Conservation (phyloP, 2,329 filamentous ascomycete genomes). For the Calonectria henricotiae region DNA sequence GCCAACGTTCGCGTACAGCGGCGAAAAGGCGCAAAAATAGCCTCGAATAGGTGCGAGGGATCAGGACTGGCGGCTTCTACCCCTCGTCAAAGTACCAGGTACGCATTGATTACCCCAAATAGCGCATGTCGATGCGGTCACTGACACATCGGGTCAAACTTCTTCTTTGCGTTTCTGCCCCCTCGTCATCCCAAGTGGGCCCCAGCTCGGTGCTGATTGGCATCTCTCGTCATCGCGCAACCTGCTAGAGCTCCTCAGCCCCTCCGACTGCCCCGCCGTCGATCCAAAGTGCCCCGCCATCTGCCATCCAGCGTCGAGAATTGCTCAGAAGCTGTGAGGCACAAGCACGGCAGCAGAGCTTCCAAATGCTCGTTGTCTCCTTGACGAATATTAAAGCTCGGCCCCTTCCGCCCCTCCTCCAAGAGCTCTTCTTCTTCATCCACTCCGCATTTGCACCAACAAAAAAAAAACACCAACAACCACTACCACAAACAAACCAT, state of each 20-base stretch:
- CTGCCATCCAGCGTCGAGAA: conserved; percentile 45
- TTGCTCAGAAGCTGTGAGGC: conserved; percentile 43
- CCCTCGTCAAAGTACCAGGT: conserved; percentile 15
- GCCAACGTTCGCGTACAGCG: conserved; percentile 31
- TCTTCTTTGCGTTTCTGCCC: conserved; percentile 51
- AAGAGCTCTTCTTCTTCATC: conserved; percentile 26
- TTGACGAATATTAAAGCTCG: conserved; percentile 35
- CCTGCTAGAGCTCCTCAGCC: conserved; percentile 32
- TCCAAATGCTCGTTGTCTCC: conserved; percentile 30
- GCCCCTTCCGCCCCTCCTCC: conserved; percentile 30
- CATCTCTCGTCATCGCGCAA: conserved; percentile 46
- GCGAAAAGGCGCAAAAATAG: conserved; percentile 10
- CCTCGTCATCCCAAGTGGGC: conserved; percentile 52
- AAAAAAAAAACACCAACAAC: conserved; percentile 26
- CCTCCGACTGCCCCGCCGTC: conserved; percentile 49
- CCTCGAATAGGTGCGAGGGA: background rate
- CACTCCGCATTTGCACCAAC: conserved; percentile 35
- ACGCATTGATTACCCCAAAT: conserved; percentile 11
- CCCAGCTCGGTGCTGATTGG: conserved; percentile 46
- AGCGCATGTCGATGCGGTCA: conserved; percentile 15
- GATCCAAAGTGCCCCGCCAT: conserved; percentile 53
- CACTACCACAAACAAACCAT: conserved; percentile 40
- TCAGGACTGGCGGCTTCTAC: conserved; percentile 1
- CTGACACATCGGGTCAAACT: conserved; percentile 32
- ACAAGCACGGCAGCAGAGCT: conserved; percentile 41